Base-by-base conservation (phyloP, 2,329 filamentous ascomycete genomes). In the Ophiostoma sp. region DNA sequence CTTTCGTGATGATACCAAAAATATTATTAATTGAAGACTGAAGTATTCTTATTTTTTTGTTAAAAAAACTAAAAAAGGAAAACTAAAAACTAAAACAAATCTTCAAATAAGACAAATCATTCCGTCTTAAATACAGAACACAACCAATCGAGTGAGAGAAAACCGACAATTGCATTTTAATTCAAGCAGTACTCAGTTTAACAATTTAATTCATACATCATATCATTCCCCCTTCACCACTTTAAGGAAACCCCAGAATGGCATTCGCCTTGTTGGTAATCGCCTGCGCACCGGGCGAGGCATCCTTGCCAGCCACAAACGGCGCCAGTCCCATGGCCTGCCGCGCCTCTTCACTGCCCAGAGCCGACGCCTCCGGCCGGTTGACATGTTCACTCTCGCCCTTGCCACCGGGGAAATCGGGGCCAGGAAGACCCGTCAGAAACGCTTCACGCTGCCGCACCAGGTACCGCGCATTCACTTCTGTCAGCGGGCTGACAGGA, bases 401-500 rank as follows among this genome's bases (percentile, higher is more conserved):
- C 69, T 87, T 83, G 0, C 92, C 92, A 1, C 91, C 91, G 0
- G 91, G 91, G 79, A 93, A 93, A 77, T 94, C 92, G 39, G 90
- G 91, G 0, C 87, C 88, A 0, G 91, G 91, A 0, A 86, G 88
- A 4, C 94, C 94, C 0, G 84, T 79, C 2, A 91, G 81, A 77
- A 96, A 96, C 0, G 89, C 88, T n/a, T 89, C 85, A 25, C 92
- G 87, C 82, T 97, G 94, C 19, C 88, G 86, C 1, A 82, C 85
- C 0, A 95, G 84, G 79, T 95, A 96, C 28, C 87, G 82, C 0
- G 92, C 90, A 78, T 96, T 97, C 52, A 85, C 83, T 71, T 91
- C 88, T 0, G 94, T 97, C 39, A 94, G 86, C 0, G 95, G 94
- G 72, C 93, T 96, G 0, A 93, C 91, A 0, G 95, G 94, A 72